Conservation (phyloP, 768 basidiomycete species). For the Xanthoconium stramineum region DNA sequence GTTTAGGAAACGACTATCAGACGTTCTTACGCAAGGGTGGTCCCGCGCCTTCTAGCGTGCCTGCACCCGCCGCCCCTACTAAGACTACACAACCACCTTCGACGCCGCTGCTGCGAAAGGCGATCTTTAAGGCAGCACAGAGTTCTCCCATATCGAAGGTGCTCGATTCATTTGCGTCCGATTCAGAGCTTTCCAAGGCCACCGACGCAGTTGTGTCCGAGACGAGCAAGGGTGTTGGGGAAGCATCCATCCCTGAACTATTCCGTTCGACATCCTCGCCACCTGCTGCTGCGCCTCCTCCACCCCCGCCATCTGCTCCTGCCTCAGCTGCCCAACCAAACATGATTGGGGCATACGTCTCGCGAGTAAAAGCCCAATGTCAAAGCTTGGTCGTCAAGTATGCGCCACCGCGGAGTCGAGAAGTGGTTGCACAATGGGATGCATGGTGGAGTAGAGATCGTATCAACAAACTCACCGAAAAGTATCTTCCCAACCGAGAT, state of each 20-base stretch:
- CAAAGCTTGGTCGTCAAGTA: constrained; percentile 15
- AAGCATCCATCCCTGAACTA: constrained; percentile 44
- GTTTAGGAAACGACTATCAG: constrained; percentile 70
- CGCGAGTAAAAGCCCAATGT: constrained; percentile 6
- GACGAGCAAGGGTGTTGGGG: constrained; percentile 13
- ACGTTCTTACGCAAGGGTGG: constrained; percentile 57
- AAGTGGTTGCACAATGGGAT: constrained; percentile 21
- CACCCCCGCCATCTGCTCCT: background rate
- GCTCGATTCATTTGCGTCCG: constrained; percentile 57
- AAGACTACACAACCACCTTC: constrained; percentile 29
- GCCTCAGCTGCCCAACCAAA: background rate
- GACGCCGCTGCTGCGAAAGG: constrained; percentile 37
- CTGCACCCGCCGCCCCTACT: constrained; percentile 26
- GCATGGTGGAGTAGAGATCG: constrained; percentile 62
- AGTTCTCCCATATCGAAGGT: constrained; percentile 53
- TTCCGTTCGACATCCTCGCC: constrained; percentile 40
- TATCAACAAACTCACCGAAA: constrained; percentile 49
- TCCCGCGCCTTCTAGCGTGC: constrained; percentile 19
- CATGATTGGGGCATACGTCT: background rate
- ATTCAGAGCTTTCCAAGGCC: constrained; percentile 52
- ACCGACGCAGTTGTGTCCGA: constrained; percentile 46
- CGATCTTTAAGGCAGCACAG: constrained; percentile 38
- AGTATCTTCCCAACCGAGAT: constrained; percentile 56
- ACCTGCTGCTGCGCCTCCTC: constrained; percentile 16
- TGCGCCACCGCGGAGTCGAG: constrained; percentile 32